Percentiles rank a stretch among this genome's conserved stretches.
These are phyloP conservation scores for Zygoascus meyerae DNA, from an alignment of 1,139 yeast genomes.

Conservation along the genomic window DNA sequence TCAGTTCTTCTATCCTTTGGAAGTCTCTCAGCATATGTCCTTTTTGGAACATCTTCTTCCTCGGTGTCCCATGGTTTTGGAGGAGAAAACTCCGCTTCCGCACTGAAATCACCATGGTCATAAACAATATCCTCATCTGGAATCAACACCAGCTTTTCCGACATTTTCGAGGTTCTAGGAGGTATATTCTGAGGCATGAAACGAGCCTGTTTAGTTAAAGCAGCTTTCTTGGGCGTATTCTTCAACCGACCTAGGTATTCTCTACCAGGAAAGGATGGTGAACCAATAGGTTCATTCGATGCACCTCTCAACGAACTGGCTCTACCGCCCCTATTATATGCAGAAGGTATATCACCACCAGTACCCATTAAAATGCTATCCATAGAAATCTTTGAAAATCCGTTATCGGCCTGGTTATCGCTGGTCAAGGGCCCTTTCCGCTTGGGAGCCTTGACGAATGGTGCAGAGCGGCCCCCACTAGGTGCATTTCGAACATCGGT, in stretches of 20 bases:
- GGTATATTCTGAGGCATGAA: slow-evolving; percentile 60
- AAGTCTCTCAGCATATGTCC: slow-evolving; percentile 66
- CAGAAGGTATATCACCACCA: slow-evolving; percentile 76
- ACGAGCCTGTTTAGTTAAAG: slow-evolving; percentile 10
- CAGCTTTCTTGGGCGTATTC: slow-evolving; percentile 3
- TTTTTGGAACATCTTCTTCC: slow-evolving; percentile 28
- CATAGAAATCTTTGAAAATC: slow-evolving; percentile 26
- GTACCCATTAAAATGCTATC: slow-evolving; percentile 52
- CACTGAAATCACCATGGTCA: slow-evolving; percentile 11
- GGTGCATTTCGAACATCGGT: slow-evolving; percentile 72
- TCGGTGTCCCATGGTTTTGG: slow-evolving; percentile 19
- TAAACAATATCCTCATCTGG: slow-evolving; percentile 54
- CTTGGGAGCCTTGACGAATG: slow-evolving; percentile 47
- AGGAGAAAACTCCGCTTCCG: slow-evolving; percentile 25
- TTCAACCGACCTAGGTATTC: background rate
- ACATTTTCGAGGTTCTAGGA: slow-evolving; percentile 77
- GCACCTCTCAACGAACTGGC: background rate
- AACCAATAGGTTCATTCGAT: background rate
- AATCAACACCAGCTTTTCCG: slow-evolving; percentile 78
- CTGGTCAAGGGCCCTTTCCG: slow-evolving; percentile 2
- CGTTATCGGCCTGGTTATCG: slow-evolving; percentile 6
- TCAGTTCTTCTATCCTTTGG: slow-evolving; percentile 63
- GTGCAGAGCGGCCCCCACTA: slow-evolving; percentile 62
- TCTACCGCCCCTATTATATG: slow-evolving; percentile 42
- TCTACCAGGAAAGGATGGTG: background rate